A percentile compares a stretch with the other conserved stretches of the same genome.
These are phyloP conservation scores for Petasospora fabianii DNA, from an alignment of 1,139 yeast genomes.

Conservation along the genomic window DNA sequence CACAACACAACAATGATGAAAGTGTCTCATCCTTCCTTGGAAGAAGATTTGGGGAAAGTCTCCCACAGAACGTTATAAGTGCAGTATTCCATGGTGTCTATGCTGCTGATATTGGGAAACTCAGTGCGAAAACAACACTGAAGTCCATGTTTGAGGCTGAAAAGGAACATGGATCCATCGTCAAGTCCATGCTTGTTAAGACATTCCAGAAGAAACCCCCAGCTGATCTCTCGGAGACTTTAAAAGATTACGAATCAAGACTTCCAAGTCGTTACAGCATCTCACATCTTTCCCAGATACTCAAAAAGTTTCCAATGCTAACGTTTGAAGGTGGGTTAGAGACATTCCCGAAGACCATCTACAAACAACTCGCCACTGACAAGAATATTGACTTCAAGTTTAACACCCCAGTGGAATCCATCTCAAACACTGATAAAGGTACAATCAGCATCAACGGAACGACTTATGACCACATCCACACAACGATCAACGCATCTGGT, in stretches of 20 bases:
- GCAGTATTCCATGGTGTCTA: slow-evolving; percentile 88
- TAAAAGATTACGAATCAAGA: slow-evolving; percentile 20
- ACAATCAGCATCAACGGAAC: slow-evolving; percentile 19
- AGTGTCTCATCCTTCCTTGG: slow-evolving; percentile 61
- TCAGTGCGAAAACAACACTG: slow-evolving; percentile 62
- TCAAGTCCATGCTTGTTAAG: slow-evolving; percentile 31
- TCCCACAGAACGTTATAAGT: slow-evolving; percentile 64
- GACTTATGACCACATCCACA: slow-evolving; percentile 49
- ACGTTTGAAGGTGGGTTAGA: slow-evolving; percentile 53
- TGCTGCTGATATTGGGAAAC: slow-evolving; percentile 72
- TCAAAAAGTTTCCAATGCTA: slow-evolving; percentile 50
- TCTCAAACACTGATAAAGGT: slow-evolving; percentile 10
- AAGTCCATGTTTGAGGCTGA: slow-evolving; percentile 55
- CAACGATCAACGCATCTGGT: slow-evolving; percentile 46
- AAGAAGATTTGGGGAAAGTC: slow-evolving; percentile 62
- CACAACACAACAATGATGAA: slow-evolving; percentile 50
- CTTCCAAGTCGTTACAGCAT: slow-evolving; percentile 27
- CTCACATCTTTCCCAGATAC: slow-evolving; percentile 30
- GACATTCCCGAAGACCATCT: slow-evolving; percentile 43
- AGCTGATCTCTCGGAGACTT: slow-evolving; percentile 18
- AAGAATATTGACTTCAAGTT: slow-evolving; percentile 41
- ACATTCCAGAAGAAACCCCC: slow-evolving; percentile 16
- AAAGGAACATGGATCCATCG: slow-evolving; percentile 54
- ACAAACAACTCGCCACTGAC: slow-evolving; percentile 32
- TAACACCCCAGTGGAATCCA: slow-evolving; percentile 25